Base-by-base conservation (phyloP, 441 rosid species). In the Populus hybrid region DNA sequence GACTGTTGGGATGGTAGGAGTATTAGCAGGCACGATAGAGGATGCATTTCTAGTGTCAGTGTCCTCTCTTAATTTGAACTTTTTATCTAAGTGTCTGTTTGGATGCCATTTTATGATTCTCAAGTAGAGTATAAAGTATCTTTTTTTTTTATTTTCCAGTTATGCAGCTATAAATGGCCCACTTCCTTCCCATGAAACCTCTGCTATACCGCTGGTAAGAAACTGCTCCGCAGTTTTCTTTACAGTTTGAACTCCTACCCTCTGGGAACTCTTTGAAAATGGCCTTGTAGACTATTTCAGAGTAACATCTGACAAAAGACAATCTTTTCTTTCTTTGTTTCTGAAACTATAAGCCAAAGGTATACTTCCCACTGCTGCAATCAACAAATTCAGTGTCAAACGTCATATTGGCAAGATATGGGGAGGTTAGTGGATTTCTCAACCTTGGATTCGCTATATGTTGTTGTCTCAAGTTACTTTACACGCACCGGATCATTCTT, bases 1-100 rank as follows among this genome's bases (percentile, higher is more conserved):
- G 94, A 92, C 97, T 0, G 91, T 92, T 12, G 97, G 97, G 54
- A 90, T 87, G 93, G 91, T 90, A 54, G 97, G 94, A 35, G 83
- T 92, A 66, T 80, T 92, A 10, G 90, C 97, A 3, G 87, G 87
- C 81, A 88, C 94, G 5, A 50, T 89, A 1, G 92, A 92, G 78
- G 97, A 92, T 79, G 92, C 94, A 24, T 79, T 88, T 69, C 81
- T 92, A 8, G 85, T 81, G 94, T 89, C 9, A 76, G 87, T 79
- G 23, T 68, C 57, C 57, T 24, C 72, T 23, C 26, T 79, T 11
- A 24, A 6, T 24, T 36, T 34, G 23, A 18, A 12, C 32, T 70
- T 63, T 34, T 63, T 40, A 34, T 26, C 69, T n/a, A 32, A 63
- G 26, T 8, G 46, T 0, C 23, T 30, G 24, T n/a, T 21, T 26